Conservation (phyloP, 768 basidiomycete genomes). For the Fistulinella prunicolor region DNA sequence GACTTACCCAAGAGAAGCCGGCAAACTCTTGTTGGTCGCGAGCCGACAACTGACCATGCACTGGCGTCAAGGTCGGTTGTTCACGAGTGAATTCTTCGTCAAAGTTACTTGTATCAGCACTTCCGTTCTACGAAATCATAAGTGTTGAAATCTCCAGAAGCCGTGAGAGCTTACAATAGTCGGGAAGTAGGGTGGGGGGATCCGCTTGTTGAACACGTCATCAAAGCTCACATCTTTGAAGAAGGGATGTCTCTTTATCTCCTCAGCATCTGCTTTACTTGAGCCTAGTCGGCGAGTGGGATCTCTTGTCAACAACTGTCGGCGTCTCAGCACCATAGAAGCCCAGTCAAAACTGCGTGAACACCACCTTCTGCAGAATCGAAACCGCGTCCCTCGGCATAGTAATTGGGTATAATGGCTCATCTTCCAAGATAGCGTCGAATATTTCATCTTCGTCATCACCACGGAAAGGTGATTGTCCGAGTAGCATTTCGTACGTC, state of each 20-base stretch:
- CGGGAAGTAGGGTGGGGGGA: conserved; percentile 97
- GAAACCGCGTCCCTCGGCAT: conserved; percentile 98
- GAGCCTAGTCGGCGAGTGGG: conserved; percentile 89
- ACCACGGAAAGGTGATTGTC: conserved; percentile 98
- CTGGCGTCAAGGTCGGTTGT: conserved; percentile 95
- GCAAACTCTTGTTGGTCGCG: conserved; percentile 95
- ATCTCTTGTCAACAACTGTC: conserved; percentile 87
- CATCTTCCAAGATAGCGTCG: conserved; percentile 97
- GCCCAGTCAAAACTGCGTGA: not conserved
- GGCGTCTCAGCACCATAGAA: conserved; percentile 2
- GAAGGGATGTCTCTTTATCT: conserved; percentile 96
- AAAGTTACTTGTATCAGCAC: conserved; percentile 89
- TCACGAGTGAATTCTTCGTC: conserved; percentile 97
- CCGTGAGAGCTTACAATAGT: conserved; percentile 66
- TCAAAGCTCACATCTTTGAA: conserved; percentile 98
- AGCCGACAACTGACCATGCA: conserved; percentile 87
- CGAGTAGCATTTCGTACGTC: conserved; percentile 98
- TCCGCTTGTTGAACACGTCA: conserved; percentile 95
- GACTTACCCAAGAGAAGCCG: conserved; percentile 88
- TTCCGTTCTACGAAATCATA: conserved; percentile 56
- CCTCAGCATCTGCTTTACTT: conserved; percentile 88
- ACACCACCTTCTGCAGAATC: conserved; percentile 82
- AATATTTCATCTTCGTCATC: conserved; percentile 99
- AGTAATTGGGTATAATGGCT: conserved; percentile 97
- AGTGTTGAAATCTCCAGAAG: conserved; percentile 5